A percentile compares a stretch with the other conserved stretches of the same genome.
Evolutionary conservation across 148 eudicot species (phyloP).

Genomic region (Talinum fruticosum): DNA sequence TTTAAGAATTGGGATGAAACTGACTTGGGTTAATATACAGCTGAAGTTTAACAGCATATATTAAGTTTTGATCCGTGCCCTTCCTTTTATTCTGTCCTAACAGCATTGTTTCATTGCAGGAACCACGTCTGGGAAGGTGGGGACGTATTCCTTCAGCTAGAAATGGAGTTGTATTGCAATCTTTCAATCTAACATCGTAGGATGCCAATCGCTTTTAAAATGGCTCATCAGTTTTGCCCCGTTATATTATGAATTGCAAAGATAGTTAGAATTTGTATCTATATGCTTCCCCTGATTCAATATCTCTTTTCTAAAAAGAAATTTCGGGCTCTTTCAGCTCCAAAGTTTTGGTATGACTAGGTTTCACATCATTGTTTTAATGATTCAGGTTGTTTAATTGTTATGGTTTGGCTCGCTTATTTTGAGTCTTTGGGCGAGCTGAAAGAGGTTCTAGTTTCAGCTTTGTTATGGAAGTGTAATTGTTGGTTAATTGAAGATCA

Average conservation of each 20-base stretch:
- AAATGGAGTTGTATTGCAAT: conserved; percentile 76
- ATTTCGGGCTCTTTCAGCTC: not conserved
- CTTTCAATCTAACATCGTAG: conserved; percentile 51
- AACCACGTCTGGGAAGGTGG: conserved; percentile 97
- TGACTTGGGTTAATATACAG: too few species aligned
- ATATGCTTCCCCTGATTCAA: not conserved
- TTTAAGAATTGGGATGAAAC: too few species aligned
- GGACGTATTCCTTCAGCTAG: conserved; percentile 56
- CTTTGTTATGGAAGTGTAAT: too few species aligned
- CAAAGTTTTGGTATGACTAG: not conserved
- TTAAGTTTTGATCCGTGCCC: too few species aligned
- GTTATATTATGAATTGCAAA: conserved; percentile 7
- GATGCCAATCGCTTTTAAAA: conserved; percentile 11
- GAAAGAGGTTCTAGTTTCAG: too few species aligned
- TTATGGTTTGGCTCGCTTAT: too few species aligned
- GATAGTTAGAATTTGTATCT: conserved; percentile 16
- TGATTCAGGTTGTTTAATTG: too few species aligned
- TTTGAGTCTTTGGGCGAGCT: too few species aligned
- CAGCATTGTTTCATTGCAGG: conserved; percentile 43
- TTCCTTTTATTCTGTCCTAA: not conserved
- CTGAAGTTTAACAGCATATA: too few species aligned
- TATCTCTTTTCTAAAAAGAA: not conserved
- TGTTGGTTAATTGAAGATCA: too few species aligned
- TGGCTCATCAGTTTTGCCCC: conserved; percentile 35
- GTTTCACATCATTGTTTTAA: too few species aligned